Percentiles rank a stretch among this genome's conserved stretches.
These are phyloP conservation scores for Teunomyces panamensis DNA, from an alignment of 805 yeast species.

Conservation along the genomic window DNA sequence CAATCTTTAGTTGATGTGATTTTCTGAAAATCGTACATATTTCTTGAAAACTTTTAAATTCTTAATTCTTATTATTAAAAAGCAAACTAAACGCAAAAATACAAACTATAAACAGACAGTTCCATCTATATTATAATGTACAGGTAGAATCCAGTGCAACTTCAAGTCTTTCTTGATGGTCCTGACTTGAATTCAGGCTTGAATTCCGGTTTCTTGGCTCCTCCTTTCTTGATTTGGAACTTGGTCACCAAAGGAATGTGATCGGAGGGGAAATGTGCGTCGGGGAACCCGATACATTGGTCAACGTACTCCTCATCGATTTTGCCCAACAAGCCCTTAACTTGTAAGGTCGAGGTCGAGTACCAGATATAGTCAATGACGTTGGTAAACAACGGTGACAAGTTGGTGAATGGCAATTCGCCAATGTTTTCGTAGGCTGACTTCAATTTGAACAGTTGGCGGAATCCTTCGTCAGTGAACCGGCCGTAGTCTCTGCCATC, in stretches of 20 bases:
- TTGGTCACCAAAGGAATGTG: slow-evolving; percentile 85
- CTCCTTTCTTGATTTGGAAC: slow-evolving; percentile 62
- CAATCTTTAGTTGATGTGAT: too few relatives aligned
- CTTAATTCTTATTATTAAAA: neutral
- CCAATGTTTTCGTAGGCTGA: slow-evolving; percentile 83
- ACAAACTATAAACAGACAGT: slow-evolving; percentile 3
- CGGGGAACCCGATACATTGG: slow-evolving; percentile 88
- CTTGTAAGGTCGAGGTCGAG: slow-evolving; percentile 74
- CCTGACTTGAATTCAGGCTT: slow-evolving; percentile 45
- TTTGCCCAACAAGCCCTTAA: slow-evolving; percentile 81
- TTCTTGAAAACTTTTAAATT: neutral
- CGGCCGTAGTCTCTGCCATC: slow-evolving; percentile 87
- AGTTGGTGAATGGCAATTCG: slow-evolving; percentile 92
- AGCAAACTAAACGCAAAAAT: slow-evolving; percentile 1
- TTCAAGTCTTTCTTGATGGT: slow-evolving; percentile 35
- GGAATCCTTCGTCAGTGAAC: slow-evolving; percentile 85
- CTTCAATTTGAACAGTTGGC: slow-evolving; percentile 74
- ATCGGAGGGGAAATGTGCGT: slow-evolving; percentile 90
- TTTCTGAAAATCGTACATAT: too few relatives aligned
- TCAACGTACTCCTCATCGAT: slow-evolving; percentile 75
- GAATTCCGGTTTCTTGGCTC: slow-evolving; percentile 38
- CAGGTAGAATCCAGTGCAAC: neutral
- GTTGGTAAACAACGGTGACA: slow-evolving; percentile 89
- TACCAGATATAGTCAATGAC: slow-evolving; percentile 96
- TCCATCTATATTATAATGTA: slow-evolving; percentile 1